Base-by-base conservation (phyloP, 1,139 yeast genomes). In the Yamadazyma trypodendri region DNA sequence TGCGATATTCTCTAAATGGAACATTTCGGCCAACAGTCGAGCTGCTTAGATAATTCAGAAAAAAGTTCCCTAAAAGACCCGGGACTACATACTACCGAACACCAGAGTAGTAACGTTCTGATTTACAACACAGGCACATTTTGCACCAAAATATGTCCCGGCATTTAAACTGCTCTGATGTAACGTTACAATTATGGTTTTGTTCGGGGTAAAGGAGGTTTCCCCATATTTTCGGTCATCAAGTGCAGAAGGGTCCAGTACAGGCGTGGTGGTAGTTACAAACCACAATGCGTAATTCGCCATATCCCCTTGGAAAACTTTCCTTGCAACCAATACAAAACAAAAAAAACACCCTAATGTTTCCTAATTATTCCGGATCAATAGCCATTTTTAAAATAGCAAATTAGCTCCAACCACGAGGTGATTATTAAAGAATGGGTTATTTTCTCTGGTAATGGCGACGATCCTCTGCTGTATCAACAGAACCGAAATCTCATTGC, bases 351-450 rank as follows among this genome's bases (percentile, higher is more conserved):
- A 27, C 13, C 20, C 20, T n/a, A 6, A n/a, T 8, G 18, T 23
- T 24, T 18, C 36, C 31, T 27, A 27, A 25, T 27, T 33, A 28
- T 27, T 27, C 36, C 36, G 36, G 20, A n/a, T n/a, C 22, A 15
- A 15, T 18, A 31, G 22, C 22, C 24, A 24, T 32, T 15, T 10
- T 17, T 9, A 16, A 16, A 18, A 13, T 10, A 29, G 22, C 21
- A 18, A 29, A 13, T 29, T 4, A 15, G 24, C 5, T 11, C 8
- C 12, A 13, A 20, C 34, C 23, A 22, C 34, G 17, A 31, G 27
- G 32, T n/a, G n/a, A n/a, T n/a, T n/a, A n/a, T 15, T 13, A n/a
- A 14, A 15, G 25, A 29, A 12, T 12, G 32, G 20, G 17, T 29
- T 13, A 29, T 15, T 18, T 15, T n/a, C n/a, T n/a, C n/a, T n/a